Evolutionary conservation across 768 basidiomycete species (phyloP).

Genomic region (Russula virescens): DNA sequence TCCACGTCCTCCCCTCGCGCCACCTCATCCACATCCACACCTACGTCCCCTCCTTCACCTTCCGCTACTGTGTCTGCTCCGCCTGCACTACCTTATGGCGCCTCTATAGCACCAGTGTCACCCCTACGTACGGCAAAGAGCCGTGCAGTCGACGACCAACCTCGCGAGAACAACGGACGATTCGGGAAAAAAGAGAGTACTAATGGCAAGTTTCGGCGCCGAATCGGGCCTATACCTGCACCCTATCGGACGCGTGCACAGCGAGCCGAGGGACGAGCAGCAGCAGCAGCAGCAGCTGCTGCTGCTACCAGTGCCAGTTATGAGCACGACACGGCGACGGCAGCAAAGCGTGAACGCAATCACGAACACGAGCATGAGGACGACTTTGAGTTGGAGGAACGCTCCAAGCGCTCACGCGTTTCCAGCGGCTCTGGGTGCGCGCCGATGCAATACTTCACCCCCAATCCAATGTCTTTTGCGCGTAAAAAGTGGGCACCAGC

Average conservation of each 20-base stretch:
- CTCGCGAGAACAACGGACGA: constrained; percentile 57
- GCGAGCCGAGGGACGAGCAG: constrained; percentile 23
- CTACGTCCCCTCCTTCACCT: background rate
- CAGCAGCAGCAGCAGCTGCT: constrained; percentile 19
- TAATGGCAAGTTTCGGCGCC: constrained; percentile 38
- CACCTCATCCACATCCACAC: background rate
- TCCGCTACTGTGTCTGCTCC: constrained; percentile 9
- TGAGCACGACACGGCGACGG: background rate
- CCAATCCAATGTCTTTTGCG: constrained; percentile 33
- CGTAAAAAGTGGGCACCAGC: constrained; percentile 32
- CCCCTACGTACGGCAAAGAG: constrained; percentile 36
- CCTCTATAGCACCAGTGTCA: constrained; percentile 8
- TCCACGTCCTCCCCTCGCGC: constrained; percentile 1
- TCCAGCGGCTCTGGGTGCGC: background rate
- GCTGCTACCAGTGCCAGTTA: background rate
- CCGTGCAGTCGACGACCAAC: constrained; percentile 46
- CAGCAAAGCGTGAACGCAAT: constrained; percentile 20
- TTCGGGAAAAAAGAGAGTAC: constrained; percentile 58
- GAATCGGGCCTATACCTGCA: background rate
- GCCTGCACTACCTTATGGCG: background rate
- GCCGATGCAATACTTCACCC: constrained; percentile 26
- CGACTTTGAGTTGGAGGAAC: background rate
- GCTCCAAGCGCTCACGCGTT: constrained; percentile 10
- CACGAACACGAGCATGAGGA: constrained; percentile 14
- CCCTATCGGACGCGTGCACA: constrained; percentile 19